These are phyloP conservation scores for Trichoderma asperelloides DNA, from an alignment of 495 filamentous ascomycete species.

Conservation along the genomic window DNA sequence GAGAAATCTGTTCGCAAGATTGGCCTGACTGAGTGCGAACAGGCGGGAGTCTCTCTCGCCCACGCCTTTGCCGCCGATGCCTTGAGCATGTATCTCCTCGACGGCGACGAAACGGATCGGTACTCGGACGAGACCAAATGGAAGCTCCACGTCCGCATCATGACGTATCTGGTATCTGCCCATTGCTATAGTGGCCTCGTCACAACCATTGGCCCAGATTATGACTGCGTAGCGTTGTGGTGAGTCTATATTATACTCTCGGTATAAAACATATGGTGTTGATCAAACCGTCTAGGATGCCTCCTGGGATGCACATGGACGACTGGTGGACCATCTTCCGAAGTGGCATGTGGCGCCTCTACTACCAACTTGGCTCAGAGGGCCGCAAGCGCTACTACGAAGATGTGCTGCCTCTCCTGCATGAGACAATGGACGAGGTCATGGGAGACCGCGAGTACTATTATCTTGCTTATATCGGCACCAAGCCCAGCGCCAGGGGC, in stretches of 20 bases:
- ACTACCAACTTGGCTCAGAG: slow-evolving; percentile 61
- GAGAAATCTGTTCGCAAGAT: slow-evolving; percentile 49
- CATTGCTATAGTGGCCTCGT: slow-evolving; percentile 63
- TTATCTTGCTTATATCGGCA: slow-evolving; percentile 75
- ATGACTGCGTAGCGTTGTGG: slow-evolving; percentile 71
- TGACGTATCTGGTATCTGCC: slow-evolving; percentile 63
- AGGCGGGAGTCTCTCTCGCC: slow-evolving; percentile 58
- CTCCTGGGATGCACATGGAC: slow-evolving; percentile 65
- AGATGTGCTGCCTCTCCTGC: slow-evolving; percentile 68
- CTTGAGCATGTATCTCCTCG: slow-evolving; percentile 60
- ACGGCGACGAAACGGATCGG: slow-evolving; percentile 53
- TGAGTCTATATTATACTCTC: slow-evolving; percentile 33
- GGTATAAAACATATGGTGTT: background rate
- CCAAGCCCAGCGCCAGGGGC: slow-evolving; percentile 53
- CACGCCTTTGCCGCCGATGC: slow-evolving; percentile 70
- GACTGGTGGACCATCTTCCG: slow-evolving; percentile 59
- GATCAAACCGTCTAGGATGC: slow-evolving; percentile 48
- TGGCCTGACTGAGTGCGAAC: slow-evolving; percentile 51
- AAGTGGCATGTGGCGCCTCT: slow-evolving; percentile 62
- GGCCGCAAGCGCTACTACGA: slow-evolving; percentile 62
- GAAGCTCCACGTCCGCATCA: slow-evolving; percentile 62
- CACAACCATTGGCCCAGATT: slow-evolving; percentile 61
- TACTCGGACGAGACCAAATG: slow-evolving; percentile 57
- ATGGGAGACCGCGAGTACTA: slow-evolving; percentile 56
- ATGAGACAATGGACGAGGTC: slow-evolving; percentile 57